Conservation (phyloP, 495 filamentous ascomycete genomes). For the Wilcoxina mikolae region DNA sequence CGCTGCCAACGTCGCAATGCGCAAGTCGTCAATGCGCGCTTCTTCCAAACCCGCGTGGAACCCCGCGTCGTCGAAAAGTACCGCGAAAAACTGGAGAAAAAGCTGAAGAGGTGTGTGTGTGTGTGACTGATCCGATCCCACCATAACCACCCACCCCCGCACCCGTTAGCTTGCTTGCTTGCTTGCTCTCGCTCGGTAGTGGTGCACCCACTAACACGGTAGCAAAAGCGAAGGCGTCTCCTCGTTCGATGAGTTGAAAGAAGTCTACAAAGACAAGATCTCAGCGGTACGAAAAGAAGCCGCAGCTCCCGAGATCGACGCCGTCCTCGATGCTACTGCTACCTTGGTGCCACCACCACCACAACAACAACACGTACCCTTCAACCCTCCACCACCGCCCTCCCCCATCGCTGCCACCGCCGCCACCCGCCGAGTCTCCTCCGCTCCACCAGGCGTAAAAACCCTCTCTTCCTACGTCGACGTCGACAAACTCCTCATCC, state of each 20-base stretch:
- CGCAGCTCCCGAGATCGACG: conserved; percentile 20
- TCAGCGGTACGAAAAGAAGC: conserved; percentile 32
- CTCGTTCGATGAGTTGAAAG: conserved; percentile 60
- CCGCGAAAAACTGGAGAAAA: conserved; percentile 65
- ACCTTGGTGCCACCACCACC: conserved; percentile 25
- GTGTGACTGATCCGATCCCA: neutral
- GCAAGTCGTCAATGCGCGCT: conserved; percentile 74
- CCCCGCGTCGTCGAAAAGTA: conserved; percentile 69
- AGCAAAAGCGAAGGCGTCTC: conserved; percentile 50
- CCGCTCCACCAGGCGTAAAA: conserved; percentile 47
- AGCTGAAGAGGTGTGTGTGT: conserved; percentile 52
- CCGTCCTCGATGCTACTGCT: conserved; percentile 27
- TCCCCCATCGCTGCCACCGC: conserved; percentile 29
- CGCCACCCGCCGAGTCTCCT: conserved; percentile 27
- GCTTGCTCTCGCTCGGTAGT: neutral
- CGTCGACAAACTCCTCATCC: conserved; percentile 52
- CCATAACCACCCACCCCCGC: neutral
- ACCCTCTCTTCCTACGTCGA: conserved; percentile 72
- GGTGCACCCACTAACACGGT: neutral
- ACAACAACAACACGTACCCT: conserved; percentile 17
- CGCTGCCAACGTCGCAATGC: conserved; percentile 65
- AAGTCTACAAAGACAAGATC: conserved; percentile 74
- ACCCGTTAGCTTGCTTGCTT: neutral
- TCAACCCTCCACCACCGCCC: conserved; percentile 26
- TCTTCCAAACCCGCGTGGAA: conserved; percentile 45